These are phyloP conservation scores for Chrysopogon serrulatus DNA, from an alignment of 176 grass and related monocot species.

Conservation along the genomic window DNA sequence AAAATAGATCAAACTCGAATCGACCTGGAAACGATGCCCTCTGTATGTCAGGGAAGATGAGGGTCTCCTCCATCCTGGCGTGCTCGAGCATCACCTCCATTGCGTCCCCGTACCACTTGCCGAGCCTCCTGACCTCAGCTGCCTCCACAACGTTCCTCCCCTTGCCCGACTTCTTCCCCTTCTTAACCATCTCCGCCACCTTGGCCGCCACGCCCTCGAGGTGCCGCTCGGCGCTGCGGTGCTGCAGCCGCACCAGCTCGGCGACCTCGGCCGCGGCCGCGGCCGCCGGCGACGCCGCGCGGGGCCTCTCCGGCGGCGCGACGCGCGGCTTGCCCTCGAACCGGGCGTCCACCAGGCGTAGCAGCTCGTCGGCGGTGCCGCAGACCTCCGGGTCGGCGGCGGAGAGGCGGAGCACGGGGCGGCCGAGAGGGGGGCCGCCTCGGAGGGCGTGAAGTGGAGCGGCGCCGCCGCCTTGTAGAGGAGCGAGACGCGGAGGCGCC, in stretches of 20 bases:
- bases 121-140: conserved; percentile 65
- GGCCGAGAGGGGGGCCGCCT: conserved; percentile 71
- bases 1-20: not conserved
- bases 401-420: conserved; percentile 73
- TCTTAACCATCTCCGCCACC: conserved; percentile 60
- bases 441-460: conserved; percentile 69
- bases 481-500: conserved; percentile 71
- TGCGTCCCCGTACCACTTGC: conserved; percentile 66
- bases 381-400: conserved; percentile 53
- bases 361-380: conserved; percentile 55
- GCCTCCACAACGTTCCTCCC: conserved; percentile 26
- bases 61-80: conserved; percentile 93
- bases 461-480: conserved; percentile 87
- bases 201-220: conserved; percentile 60
- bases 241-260: conserved; percentile 72
- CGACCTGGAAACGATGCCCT: conserved; percentile 62
- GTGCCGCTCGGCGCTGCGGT: conserved; percentile 78
- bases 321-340: conserved; percentile 71
- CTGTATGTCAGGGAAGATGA: conserved; percentile 83
- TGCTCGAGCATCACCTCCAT: conserved; percentile 98
- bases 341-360: conserved; percentile 60
- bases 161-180: conserved; percentile 56
- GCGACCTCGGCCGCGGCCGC: conserved; percentile 52
- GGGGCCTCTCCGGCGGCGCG: conserved; percentile 21
- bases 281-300: conserved; percentile 13